These are phyloP conservation scores for Colletotrichum zoysiae DNA, from an alignment of 2,329 filamentous ascomycete genomes.

Conservation along the genomic window DNA sequence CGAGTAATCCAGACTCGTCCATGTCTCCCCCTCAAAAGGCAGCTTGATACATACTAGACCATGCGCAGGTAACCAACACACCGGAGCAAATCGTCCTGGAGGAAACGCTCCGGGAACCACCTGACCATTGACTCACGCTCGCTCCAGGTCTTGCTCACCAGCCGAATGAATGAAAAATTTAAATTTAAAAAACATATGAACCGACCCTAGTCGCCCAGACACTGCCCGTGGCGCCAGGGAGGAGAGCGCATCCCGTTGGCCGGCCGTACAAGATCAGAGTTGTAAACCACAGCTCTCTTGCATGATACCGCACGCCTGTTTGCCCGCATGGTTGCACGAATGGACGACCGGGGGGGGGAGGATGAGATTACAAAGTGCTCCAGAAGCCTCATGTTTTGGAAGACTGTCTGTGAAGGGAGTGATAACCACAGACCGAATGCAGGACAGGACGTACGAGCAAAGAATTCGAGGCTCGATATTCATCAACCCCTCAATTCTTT, in stretches of 20 bases:
- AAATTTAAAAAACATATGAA: background rate
- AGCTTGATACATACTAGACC: background rate
- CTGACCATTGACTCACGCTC: background rate
- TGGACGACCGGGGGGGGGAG: background rate
- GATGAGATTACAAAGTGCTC: background rate
- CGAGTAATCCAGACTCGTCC: background rate
- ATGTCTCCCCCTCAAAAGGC: background rate
- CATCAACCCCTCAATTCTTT: background rate
- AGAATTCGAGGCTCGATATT: background rate
- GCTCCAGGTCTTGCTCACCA: background rate
- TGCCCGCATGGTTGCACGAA: background rate
- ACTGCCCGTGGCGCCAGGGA: background rate
- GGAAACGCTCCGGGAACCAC: no score
- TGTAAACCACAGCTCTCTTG: background rate
- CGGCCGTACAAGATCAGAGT: no score
- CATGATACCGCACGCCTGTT: background rate
- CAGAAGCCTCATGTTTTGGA: background rate
- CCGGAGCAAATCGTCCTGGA: background rate
- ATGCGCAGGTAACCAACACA: background rate
- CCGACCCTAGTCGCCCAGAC: background rate
- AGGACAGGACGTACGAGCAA: background rate
- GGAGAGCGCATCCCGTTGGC: background rate
- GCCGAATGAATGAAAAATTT: background rate
- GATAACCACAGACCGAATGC: background rate
- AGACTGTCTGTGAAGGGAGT: background rate